Evolutionary conservation across 2,329 filamentous ascomycete species (phyloP).

Genomic region (Penicillium sp.): DNA sequence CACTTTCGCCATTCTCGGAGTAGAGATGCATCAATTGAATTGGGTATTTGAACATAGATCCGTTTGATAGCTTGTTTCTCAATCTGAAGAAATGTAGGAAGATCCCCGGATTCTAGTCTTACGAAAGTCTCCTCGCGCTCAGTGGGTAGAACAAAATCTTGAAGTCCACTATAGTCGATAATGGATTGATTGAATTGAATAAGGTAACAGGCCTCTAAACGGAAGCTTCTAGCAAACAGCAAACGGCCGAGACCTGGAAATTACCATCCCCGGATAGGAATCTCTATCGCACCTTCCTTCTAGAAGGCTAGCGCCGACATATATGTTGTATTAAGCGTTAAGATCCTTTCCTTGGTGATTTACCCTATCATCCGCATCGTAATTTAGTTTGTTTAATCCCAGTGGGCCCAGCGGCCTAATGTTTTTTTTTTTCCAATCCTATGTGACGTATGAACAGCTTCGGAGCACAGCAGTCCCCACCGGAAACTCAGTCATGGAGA

Average conservation of each 20-base stretch:
- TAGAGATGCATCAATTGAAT: not conserved
- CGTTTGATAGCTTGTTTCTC: not conserved
- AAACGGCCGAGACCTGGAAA: too few species aligned
- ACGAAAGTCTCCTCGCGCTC: not conserved
- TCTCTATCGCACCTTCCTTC: too few species aligned
- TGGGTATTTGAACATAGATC: not conserved
- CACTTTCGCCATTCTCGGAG: not conserved
- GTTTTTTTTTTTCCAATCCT: not conserved
- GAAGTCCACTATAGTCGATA: too few species aligned
- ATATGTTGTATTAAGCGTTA: too few species aligned
- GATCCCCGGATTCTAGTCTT: not conserved
- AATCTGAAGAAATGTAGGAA: not conserved
- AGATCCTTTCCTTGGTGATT: not conserved
- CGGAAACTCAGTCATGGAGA: conserved; percentile 25
- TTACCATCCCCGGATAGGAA: too few species aligned
- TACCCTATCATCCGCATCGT: not conserved
- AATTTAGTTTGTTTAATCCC: not conserved
- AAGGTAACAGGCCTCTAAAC: too few species aligned
- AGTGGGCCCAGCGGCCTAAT: conserved; percentile 3
- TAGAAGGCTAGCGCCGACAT: too few species aligned
- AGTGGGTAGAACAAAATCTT: not conserved
- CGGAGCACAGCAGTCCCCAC: conserved; percentile 38
- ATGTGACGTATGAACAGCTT: conserved; percentile 31
- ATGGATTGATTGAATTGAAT: too few species aligned
- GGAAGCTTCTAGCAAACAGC: too few species aligned